Percentiles rank a stretch among this genome's conserved stretches.
These are phyloP conservation scores for Fusarium sp. DNA, from an alignment of 2,329 filamentous ascomycete genomes.

Conservation along the genomic window DNA sequence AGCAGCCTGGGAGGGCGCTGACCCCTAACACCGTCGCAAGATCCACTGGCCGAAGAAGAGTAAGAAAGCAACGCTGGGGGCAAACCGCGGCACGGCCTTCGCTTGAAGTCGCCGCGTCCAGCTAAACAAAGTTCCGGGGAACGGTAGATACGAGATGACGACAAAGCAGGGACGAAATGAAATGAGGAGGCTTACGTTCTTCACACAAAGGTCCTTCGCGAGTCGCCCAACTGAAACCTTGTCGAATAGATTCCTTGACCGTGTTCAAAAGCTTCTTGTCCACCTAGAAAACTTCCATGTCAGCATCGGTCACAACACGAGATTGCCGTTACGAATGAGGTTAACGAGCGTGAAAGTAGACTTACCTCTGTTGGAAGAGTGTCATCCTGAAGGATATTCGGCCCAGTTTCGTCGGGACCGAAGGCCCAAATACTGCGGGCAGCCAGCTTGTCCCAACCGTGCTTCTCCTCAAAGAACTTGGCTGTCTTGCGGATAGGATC, in stretches of 20 bases:
- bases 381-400: slow-evolving; percentile 97
- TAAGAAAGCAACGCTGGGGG: slow-evolving; percentile 9
- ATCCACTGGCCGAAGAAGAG: slow-evolving; percentile 34
- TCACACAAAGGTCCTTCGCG: slow-evolving; percentile 96
- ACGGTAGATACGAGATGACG: slow-evolving; percentile 19
- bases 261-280: slow-evolving; percentile 91
- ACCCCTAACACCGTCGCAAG: slow-evolving; percentile 30
- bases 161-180: slow-evolving; percentile 12
- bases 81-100: slow-evolving; percentile 28
- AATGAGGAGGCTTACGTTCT: slow-evolving; percentile 79
- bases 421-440: slow-evolving; percentile 98
- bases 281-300: slow-evolving; percentile 66
- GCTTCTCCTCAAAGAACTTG: slow-evolving; percentile 97
- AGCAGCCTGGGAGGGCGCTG: slow-evolving; percentile 25
- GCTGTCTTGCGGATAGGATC: slow-evolving; percentile 94
- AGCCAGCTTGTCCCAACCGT: slow-evolving; percentile 96
- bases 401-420: slow-evolving; percentile 93
- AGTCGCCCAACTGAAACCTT: slow-evolving; percentile 97
- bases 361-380: slow-evolving; percentile 89
- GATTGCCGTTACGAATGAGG: neutral
- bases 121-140: slow-evolving; percentile 16
- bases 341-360: slow-evolving; percentile 11
- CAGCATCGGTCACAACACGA: slow-evolving; percentile 14
- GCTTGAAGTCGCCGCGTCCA: slow-evolving; percentile 34
- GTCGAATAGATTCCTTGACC: slow-evolving; percentile 92